Evolutionary conservation across 1,139 yeast species (phyloP).

Genomic region (Diutina mesorugosa): DNA sequence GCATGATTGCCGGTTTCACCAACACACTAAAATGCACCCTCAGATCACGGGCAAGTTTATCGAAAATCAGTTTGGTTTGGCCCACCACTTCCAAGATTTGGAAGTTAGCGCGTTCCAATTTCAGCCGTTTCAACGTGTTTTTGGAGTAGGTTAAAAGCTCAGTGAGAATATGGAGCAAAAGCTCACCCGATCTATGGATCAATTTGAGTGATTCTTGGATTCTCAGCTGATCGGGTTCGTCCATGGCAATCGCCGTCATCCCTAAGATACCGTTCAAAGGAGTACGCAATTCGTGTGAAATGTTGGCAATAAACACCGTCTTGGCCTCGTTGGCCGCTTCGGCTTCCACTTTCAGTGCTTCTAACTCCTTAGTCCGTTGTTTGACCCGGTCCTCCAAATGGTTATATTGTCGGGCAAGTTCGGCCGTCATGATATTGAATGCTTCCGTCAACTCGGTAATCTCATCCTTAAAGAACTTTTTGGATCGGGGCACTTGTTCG

Average conservation of each 20-base stretch:
- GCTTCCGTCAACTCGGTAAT: constrained; percentile 79
- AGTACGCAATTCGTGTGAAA: constrained; percentile 88
- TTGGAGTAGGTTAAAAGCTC: constrained; percentile 83
- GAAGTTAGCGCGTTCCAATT: constrained; percentile 70
- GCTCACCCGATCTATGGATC: constrained; percentile 79
- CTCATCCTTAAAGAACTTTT: constrained; percentile 67
- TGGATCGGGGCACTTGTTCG: constrained; percentile 31
- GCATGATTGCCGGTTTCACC: constrained; percentile 44
- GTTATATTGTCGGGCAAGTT: constrained; percentile 69
- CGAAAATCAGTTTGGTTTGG: constrained; percentile 80
- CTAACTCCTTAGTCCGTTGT: constrained; percentile 76
- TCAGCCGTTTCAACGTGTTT: constrained; percentile 79
- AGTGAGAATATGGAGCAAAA: constrained; percentile 73
- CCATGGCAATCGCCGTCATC: constrained; percentile 89
- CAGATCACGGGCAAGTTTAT: constrained; percentile 71
- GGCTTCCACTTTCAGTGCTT: constrained; percentile 79
- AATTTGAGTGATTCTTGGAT: constrained; percentile 50
- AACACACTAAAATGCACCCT: constrained; percentile 49
- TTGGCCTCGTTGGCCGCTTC: constrained; percentile 93
- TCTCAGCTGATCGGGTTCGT: constrained; percentile 55
- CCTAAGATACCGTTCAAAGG: constrained; percentile 94
- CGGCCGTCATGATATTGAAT: constrained; percentile 84
- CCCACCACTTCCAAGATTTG: constrained; percentile 63
- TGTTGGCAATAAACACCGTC: constrained; percentile 88
- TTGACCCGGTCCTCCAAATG: constrained; percentile 84